A percentile compares a stretch with the other conserved stretches of the same genome.
phyloP scores from a whole-genome alignment of 192 early-diverging fungal genomes.

The Umbelopsis sp. region DNA sequence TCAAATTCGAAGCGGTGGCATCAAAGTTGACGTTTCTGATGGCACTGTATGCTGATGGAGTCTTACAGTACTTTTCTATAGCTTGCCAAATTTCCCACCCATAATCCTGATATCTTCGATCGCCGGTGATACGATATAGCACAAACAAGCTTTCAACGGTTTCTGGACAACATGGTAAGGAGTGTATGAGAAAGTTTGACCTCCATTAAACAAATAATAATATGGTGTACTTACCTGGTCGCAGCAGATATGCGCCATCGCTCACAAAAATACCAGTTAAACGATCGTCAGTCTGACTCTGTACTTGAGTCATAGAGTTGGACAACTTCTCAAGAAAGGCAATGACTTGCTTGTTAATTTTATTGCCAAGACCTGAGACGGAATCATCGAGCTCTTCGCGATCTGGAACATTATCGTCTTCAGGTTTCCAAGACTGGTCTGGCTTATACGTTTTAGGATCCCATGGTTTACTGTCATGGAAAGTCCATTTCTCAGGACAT shows the following conservation, averaged over 20 bases:
- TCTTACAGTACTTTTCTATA: conserved; percentile 53
- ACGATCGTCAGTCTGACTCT: background rate
- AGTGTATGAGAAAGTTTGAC: background rate
- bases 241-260: conserved; percentile 32
- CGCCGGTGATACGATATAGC: conserved; percentile 74
- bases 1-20: background rate
- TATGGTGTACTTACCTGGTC: conserved; percentile 34
- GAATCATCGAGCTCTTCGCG: background rate
- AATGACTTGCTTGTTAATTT: background rate
- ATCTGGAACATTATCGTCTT: background rate
- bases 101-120: conserved; percentile 65
- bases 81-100: conserved; percentile 65
- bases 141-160: conserved; percentile 73
- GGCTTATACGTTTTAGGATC: conserved; percentile 10
- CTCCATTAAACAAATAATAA: background rate
- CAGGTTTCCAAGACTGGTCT: background rate
- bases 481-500: conserved; percentile 45
- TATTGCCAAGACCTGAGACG: background rate
- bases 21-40: conserved; percentile 39
- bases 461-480: background rate
- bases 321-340: background rate
- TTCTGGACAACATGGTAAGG: conserved; percentile 40
- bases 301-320: background rate
- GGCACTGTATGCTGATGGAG: conserved; percentile 45
- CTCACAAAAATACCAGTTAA: background rate